These are phyloP conservation scores for Boechera divaricarpa DNA, from an alignment of 345 rosid species.

Conservation along the genomic window DNA sequence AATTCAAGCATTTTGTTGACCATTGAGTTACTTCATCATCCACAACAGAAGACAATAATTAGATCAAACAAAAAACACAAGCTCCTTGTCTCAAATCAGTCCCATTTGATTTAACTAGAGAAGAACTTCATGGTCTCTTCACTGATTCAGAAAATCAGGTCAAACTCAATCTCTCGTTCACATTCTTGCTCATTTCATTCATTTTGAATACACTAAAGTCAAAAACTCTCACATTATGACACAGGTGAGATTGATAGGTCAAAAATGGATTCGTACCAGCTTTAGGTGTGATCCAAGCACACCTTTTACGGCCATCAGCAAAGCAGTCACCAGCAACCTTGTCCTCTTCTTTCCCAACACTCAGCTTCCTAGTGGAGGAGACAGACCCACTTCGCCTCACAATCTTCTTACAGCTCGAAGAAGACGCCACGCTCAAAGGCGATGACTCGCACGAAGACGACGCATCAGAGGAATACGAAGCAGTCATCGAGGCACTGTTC, in stretches of 20 bases:
- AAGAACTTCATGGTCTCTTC: conserved; percentile 1
- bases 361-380: conserved; percentile 51
- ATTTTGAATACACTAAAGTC: not conserved
- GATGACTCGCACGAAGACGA: conserved; percentile 72
- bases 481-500: conserved; percentile 55
- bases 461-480: conserved; percentile 85
- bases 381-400: conserved; percentile 43
- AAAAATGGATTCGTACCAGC: conserved; percentile 55
- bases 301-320: conserved; percentile 60
- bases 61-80: not conserved
- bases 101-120: conserved; percentile 6
- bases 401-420: conserved; percentile 57
- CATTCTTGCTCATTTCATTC: not conserved
- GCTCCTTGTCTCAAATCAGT: not conserved
- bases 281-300: conserved; percentile 81
- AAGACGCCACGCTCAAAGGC: conserved; percentile 60
- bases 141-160: not conserved
- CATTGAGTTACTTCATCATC: not conserved
- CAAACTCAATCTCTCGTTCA: not conserved
- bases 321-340: conserved; percentile 50
- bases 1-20: conserved; percentile 7
- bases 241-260: not conserved
- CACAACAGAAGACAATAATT: not conserved
- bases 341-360: conserved; percentile 42
- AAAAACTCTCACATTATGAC: not conserved